Evolutionary conservation across 2,329 filamentous ascomycete species (phyloP).

Genomic region (Cercospora citrullina): DNA sequence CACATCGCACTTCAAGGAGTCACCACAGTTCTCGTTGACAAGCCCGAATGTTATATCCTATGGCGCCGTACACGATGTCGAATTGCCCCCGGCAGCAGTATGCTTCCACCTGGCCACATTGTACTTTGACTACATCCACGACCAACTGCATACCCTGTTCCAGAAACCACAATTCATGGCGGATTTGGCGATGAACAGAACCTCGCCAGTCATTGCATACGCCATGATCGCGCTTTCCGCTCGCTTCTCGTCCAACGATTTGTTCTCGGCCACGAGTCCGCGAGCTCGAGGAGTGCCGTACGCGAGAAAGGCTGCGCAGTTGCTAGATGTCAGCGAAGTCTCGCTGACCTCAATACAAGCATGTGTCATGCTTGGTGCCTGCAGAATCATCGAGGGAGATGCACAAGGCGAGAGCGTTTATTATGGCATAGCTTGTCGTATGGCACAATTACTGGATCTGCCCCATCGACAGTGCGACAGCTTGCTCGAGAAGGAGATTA

Average conservation of each 20-base stretch:
- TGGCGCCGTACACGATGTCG: not conserved
- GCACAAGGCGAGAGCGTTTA: conserved; percentile 12
- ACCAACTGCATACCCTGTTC: conserved; percentile 12
- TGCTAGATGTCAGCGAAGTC: conserved; percentile 11
- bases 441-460: conserved; percentile 11
- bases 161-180: conserved; percentile 12
- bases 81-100: conserved; percentile 5
- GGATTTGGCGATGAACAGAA: conserved; percentile 3
- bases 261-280: conserved; percentile 3
- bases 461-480: conserved; percentile 9
- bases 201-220: not conserved
- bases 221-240: conserved; percentile 14
- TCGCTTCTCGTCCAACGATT: conserved; percentile 9
- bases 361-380: conserved; percentile 14
- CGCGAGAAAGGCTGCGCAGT: conserved; percentile 7
- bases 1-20: not conserved
- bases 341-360: conserved; percentile 12
- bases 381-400: conserved; percentile 12
- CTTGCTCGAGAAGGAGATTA: conserved; percentile 4
- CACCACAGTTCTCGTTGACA: not conserved
- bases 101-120: conserved; percentile 9
- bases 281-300: conserved; percentile 2
- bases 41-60: not conserved
- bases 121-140: conserved; percentile 14
- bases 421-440: conserved; percentile 15